A percentile compares a stretch with the other conserved stretches of the same genome.
Conservation (phyloP, 768 basidiomycete species). For the Auriscalpium microsporum region DNA sequence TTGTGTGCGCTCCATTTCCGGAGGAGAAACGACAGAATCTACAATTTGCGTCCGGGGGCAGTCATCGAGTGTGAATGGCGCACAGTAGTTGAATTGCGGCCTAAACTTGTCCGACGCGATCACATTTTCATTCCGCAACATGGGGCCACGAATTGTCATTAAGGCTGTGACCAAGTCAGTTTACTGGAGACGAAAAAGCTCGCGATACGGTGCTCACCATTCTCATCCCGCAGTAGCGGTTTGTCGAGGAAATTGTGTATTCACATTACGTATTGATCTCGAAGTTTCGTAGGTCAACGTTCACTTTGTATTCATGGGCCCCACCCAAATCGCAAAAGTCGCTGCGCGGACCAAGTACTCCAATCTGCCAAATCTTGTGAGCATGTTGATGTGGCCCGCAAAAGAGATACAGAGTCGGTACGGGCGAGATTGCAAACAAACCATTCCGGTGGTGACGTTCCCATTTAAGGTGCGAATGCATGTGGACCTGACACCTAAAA, state of each 20-base stretch:
- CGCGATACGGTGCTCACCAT: constrained; percentile 41
- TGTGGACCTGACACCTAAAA: constrained; percentile 55
- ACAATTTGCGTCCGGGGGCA: constrained; percentile 49
- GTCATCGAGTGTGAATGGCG: constrained; percentile 53
- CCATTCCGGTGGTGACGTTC: constrained; percentile 81
- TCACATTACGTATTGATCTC: constrained; percentile 77
- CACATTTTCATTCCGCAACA: constrained; percentile 39
- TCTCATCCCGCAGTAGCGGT: constrained; percentile 72
- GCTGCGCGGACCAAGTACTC: constrained; percentile 67
- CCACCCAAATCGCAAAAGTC: constrained; percentile 78
- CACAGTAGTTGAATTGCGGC: constrained; percentile 57
- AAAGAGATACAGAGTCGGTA: constrained; percentile 67
- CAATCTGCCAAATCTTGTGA: constrained; percentile 91
- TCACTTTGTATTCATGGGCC: constrained; percentile 71
- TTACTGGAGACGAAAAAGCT: background rate
- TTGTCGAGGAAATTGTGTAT: constrained; percentile 97
- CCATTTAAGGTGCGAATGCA: constrained; percentile 82
- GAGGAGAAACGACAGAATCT: too few species aligned
- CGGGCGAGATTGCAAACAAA: constrained; percentile 54
- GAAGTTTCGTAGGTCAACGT: constrained; percentile 68
- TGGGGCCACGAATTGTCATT: constrained; percentile 53
- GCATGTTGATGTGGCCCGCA: constrained; percentile 95
- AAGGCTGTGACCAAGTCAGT: constrained; percentile 43
- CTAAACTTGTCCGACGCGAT: constrained; percentile 69
- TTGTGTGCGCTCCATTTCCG: constrained; percentile 87